These are phyloP conservation scores for Diaporthe nobilis DNA, from an alignment of 2,329 filamentous ascomycete species.

Conservation along the genomic window DNA sequence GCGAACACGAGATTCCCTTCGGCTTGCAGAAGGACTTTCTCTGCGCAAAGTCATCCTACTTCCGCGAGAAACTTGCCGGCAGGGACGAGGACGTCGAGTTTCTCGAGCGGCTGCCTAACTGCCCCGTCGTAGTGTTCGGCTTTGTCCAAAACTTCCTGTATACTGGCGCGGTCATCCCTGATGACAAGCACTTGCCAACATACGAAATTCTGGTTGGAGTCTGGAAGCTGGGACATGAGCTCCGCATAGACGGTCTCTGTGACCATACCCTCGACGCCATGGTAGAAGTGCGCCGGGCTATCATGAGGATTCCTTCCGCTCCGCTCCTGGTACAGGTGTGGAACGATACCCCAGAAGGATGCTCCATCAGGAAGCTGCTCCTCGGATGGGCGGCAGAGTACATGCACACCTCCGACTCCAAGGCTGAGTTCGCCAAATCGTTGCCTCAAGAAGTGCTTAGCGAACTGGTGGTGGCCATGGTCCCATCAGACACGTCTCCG, in stretches of 20 bases:
- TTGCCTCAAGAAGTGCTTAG: conserved; percentile 74
- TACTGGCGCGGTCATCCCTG: conserved; percentile 62
- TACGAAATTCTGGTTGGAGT: conserved; percentile 69
- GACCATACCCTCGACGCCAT: conserved; percentile 70
- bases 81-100: conserved; percentile 59
- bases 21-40: conserved; percentile 72
- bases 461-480: conserved; percentile 75
- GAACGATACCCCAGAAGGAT: conserved; percentile 73
- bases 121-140: conserved; percentile 66
- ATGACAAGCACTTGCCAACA: conserved; percentile 58
- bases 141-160: conserved; percentile 69
- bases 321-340: conserved; percentile 73
- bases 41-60: conserved; percentile 65
- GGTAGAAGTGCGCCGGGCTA: conserved; percentile 67
- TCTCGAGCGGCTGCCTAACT: conserved; percentile 64
- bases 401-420: conserved; percentile 69
- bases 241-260: conserved; percentile 69
- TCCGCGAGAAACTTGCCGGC: conserved; percentile 60
- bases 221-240: conserved; percentile 69
- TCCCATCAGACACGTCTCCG: conserved; percentile 62
- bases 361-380: conserved; percentile 70
- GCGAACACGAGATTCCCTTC: conserved; percentile 66
- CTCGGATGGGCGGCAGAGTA: conserved; percentile 75
- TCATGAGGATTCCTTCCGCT: conserved; percentile 69
- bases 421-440: conserved; percentile 71